phyloP scores from a whole-genome alignment of 2,329 filamentous ascomycete species.

The Didymellaceae sp. region DNA sequence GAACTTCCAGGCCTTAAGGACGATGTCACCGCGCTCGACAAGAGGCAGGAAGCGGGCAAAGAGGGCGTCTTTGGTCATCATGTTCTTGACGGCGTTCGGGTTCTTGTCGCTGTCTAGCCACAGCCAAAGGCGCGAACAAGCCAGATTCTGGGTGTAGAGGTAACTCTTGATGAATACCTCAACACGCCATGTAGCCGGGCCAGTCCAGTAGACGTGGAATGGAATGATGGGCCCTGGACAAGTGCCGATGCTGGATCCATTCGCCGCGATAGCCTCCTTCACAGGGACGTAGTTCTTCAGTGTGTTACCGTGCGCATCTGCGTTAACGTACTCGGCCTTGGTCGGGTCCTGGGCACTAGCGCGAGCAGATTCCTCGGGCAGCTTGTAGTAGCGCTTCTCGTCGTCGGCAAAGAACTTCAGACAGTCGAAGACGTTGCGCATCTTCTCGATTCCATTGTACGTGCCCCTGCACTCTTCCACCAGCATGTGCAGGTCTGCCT shows the following conservation, averaged over 20 bases:
- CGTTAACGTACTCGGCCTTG: conserved; percentile 51
- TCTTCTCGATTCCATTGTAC: conserved; percentile 61
- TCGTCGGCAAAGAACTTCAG: conserved; percentile 58
- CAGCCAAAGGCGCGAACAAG: conserved; percentile 60
- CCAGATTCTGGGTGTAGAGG: conserved; percentile 63
- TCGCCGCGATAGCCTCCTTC: conserved; percentile 43
- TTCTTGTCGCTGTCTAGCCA: conserved; percentile 63
- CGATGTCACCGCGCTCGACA: conserved; percentile 61
- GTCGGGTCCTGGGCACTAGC: conserved; percentile 52
- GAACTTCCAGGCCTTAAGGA: conserved; percentile 61
- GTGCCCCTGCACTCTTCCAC: conserved; percentile 62
- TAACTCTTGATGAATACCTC: conserved; percentile 64
- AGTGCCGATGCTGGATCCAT: conserved; percentile 54
- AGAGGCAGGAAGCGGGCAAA: conserved; percentile 62
- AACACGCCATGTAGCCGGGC: conserved; percentile 63
- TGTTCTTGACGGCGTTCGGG: conserved; percentile 58
- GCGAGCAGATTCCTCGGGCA: conserved; percentile 50
- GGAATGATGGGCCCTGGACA: conserved; percentile 63
- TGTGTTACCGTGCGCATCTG: conserved; percentile 52
- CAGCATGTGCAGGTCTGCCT: conserved; percentile 60
- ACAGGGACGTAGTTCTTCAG: conserved; percentile 47
- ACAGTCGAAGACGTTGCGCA: conserved; percentile 61
- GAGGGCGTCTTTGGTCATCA: conserved; percentile 59
- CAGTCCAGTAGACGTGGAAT: conserved; percentile 65
- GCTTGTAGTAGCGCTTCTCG: conserved; percentile 58